Evolutionary conservation across 2,329 filamentous ascomycete species (phyloP).

Genomic region (Rhytidhysteron rufulum): DNA sequence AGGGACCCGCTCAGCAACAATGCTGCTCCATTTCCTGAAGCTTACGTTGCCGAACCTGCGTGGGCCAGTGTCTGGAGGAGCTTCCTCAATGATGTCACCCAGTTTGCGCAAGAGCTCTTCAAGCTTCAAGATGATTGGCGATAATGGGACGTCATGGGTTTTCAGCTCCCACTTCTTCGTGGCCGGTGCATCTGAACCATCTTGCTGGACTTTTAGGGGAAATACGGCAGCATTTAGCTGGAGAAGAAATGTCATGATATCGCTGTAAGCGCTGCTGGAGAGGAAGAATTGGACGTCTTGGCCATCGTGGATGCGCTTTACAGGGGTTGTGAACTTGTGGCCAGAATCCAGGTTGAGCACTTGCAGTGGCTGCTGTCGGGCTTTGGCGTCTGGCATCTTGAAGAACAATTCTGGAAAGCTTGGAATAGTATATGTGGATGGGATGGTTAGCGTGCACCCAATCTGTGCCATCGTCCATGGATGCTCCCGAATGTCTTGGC

Average conservation of each 20-base stretch:
- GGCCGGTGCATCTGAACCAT: slow-evolving; percentile 32
- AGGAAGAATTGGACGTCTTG: slow-evolving; percentile 79
- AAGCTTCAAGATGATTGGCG: slow-evolving; percentile 60
- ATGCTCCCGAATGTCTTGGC: too few species aligned
- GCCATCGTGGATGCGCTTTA: slow-evolving; percentile 80
- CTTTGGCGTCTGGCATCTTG: slow-evolving; percentile 20
- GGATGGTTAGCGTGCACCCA: too few species aligned
- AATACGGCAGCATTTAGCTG: slow-evolving; percentile 88
- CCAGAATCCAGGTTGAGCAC: slow-evolving; percentile 16
- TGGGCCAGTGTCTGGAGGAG: slow-evolving; percentile 79
- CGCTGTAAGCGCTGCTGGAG: slow-evolving; percentile 74
- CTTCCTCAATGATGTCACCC: slow-evolving; percentile 66
- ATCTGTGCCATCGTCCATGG: too few species aligned
- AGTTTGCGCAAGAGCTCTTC: slow-evolving; percentile 64
- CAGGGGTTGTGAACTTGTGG: slow-evolving; percentile 59
- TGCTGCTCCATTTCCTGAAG: slow-evolving; percentile 77
- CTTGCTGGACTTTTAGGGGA: slow-evolving; percentile 53
- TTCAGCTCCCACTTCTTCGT: slow-evolving; percentile 52
- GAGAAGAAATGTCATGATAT: slow-evolving; percentile 81
- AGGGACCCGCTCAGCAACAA: slow-evolving; percentile 60
- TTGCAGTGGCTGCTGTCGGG: slow-evolving; percentile 16
- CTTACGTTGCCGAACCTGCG: slow-evolving; percentile 88
- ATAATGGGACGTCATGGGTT: slow-evolving; percentile 42
- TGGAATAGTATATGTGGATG: slow-evolving; percentile 5
- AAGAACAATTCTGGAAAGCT: too few species aligned